These are phyloP conservation scores for Marasmius sp. DNA, from an alignment of 1,284 basidiomycete species.

Conservation along the genomic window DNA sequence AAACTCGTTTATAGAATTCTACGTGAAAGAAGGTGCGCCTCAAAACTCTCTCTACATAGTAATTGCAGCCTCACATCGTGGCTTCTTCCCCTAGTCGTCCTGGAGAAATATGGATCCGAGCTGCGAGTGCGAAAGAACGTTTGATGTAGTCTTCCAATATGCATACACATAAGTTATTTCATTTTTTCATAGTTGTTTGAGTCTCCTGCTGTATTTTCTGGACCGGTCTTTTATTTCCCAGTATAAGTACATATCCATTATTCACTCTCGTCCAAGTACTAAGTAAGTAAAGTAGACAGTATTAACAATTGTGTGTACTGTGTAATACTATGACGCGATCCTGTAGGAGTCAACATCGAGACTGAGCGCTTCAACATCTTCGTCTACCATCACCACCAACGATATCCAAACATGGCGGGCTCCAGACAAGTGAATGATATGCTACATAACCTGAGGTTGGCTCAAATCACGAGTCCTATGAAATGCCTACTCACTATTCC, in stretches of 20 bases:
- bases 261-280: too few relatives aligned
- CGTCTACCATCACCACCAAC: background rate
- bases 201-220: too few relatives aligned
- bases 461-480: background rate
- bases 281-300: too few relatives aligned
- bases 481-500: background rate
- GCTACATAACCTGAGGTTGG: constrained; percentile 48
- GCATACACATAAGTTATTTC: background rate
- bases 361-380: too few relatives aligned
- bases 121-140: constrained; percentile 61
- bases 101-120: constrained; percentile 77
- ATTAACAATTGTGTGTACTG: too few relatives aligned
- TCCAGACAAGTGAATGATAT: constrained; percentile 42
- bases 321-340: too few relatives aligned
- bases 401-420: background rate
- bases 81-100: constrained; percentile 53
- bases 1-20: constrained; percentile 69
- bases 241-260: too few relatives aligned
- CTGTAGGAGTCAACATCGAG: too few relatives aligned
- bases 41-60: constrained; percentile 4
- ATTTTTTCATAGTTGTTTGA: too few relatives aligned
- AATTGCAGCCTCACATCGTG: background rate
- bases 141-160: constrained; percentile 21
- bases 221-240: too few relatives aligned
- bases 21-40: constrained; percentile 70